Base-by-base conservation (phyloP, 2,329 filamentous ascomycete genomes). In the Monosporascus sp. region DNA sequence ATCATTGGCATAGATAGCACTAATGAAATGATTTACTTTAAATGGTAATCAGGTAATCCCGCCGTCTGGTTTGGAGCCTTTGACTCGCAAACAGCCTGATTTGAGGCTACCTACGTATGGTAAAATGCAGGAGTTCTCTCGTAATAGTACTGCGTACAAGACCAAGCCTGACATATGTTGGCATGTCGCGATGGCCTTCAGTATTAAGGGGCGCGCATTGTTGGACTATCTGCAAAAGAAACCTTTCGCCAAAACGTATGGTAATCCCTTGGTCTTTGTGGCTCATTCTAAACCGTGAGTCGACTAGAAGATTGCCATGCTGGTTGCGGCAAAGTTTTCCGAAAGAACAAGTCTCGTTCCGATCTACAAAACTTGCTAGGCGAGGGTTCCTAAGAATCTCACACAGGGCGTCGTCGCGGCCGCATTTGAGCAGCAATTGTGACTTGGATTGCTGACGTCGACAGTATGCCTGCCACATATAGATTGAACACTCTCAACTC, bases 211-310 rank as follows among this genome's bases (percentile, higher is more conserved):
- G 51, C 7, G 55, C 51, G 37, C 53, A 55, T 6, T 51, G 37
- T 20, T 46, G 22, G 7, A 45, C 20, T 18, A n/a, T 43, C n/a
- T 49, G 37, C 14, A 50, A 46, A 3, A 22, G 28, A 18, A 49
- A n/a, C 9, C 62, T 48, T 18, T 64, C 51, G 1, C 60, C 14
- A 3, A 11, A 9, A 2, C 57, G 60, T 2, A 52, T 50, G 37
- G 64, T 66, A 7, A 65, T 46, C 2, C 63, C 63, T 2, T 64
- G 28, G 24, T 65, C 48, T 0, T 50, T 22, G 20, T 61, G 53
- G 17, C 55, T 61, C 20, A 61, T 50, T 7, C 63, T 37, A 46
- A 53, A 51, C 1, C 57, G 59, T 1, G 58, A 56, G 15, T 61
- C 60, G 3, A 60, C 3, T 7, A 55, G 26, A 14, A 60, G 31